phyloP scores from a whole-genome alignment of 2,329 filamentous ascomycete genomes.

The Claviceps sorghi region DNA sequence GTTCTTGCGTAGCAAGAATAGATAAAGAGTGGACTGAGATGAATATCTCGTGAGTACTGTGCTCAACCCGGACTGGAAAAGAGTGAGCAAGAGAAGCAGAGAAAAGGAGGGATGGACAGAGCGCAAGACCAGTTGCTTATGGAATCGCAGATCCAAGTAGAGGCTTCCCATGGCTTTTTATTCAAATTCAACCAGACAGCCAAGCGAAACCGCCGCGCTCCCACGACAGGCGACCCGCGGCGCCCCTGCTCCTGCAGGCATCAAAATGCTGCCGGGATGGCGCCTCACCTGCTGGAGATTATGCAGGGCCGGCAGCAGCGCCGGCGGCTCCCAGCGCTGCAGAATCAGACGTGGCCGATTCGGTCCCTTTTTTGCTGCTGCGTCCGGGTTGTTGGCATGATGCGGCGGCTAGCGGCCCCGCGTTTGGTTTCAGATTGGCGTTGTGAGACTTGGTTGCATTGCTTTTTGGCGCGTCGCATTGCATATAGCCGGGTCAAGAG shows the following conservation, averaged over 20 bases:
- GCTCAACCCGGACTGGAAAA: background rate
- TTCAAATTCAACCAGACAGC: background rate
- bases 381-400: background rate
- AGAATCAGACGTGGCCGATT: background rate
- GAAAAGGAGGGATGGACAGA: background rate
- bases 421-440: background rate
- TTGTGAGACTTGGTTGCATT: background rate
- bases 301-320: background rate
- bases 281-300: background rate
- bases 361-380: background rate
- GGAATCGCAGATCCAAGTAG: too few species aligned
- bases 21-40: background rate
- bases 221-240: too few species aligned
- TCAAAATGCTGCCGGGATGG: background rate
- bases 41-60: background rate
- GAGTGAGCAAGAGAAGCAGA: background rate
- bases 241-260: background rate
- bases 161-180: background rate
- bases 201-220: too few species aligned
- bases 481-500: background rate
- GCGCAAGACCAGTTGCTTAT: background rate
- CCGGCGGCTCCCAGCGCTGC: background rate
- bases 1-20: background rate
- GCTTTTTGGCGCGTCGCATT: background rate
- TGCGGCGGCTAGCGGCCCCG: background rate